Evolutionary conservation across 805 yeast genomes (phyloP).

Genomic region (Candida fluviatilis): DNA sequence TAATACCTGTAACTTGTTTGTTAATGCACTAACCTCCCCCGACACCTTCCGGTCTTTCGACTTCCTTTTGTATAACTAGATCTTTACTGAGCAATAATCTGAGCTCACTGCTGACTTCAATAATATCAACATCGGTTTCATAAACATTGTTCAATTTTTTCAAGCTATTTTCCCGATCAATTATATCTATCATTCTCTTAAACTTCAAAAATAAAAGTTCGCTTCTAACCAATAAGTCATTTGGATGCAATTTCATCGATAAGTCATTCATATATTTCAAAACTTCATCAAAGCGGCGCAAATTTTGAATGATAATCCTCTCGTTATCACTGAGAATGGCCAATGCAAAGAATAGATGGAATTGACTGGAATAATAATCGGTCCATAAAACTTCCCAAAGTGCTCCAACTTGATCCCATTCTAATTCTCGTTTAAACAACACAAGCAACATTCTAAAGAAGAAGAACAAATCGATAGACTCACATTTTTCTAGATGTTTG

Average conservation of each 20-base stretch:
- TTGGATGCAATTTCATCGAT: constrained; percentile 67
- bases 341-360: constrained; percentile 80
- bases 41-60: constrained; percentile 37
- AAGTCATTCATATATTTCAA: constrained; percentile 90
- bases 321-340: constrained; percentile 89
- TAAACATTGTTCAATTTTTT: constrained; percentile 16
- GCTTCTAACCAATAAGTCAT: constrained; percentile 76
- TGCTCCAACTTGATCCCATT: constrained; percentile 67
- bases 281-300: constrained; percentile 83
- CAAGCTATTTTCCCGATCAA: constrained; percentile 51
- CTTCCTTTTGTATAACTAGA: constrained; percentile 62
- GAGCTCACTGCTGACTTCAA: constrained; percentile 49
- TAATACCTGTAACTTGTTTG: no score
- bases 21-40: constrained; percentile 47
- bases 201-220: constrained; percentile 81
- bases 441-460: constrained; percentile 93
- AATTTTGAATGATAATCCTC: constrained; percentile 66
- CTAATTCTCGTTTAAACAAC: constrained; percentile 91
- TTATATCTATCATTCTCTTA: constrained; percentile 70
- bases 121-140: constrained; percentile 9
- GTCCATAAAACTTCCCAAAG: constrained; percentile 96
- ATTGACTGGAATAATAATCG: constrained; percentile 80
- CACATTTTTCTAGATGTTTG: constrained; percentile 80
- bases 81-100: constrained; percentile 58
- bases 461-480: constrained; percentile 85